Conservation (phyloP, 202 grass and related monocot genomes). For the Saccharum hybrid region DNA sequence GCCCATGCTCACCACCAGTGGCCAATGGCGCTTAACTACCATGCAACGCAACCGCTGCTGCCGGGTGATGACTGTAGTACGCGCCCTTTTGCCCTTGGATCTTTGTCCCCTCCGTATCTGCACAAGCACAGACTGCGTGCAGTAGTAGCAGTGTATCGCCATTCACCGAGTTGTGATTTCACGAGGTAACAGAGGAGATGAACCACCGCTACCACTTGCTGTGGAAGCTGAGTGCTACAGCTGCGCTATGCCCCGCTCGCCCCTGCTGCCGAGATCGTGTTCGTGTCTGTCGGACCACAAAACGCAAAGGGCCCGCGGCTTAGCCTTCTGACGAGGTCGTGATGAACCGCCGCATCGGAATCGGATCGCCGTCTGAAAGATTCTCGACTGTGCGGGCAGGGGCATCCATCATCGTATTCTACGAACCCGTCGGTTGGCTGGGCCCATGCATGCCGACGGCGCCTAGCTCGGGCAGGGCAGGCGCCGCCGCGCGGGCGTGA, state of each 20-base stretch:
- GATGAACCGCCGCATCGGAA: background rate
- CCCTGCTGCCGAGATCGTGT: background rate
- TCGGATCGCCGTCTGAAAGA: background rate
- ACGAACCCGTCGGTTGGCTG: background rate
- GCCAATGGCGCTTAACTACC: background rate
- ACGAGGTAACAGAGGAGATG: background rate
- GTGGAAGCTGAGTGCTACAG: background rate
- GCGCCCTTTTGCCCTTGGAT: slow-evolving; percentile 1
- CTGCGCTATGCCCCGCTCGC: background rate
- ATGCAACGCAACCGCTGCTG: background rate
- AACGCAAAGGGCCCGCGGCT: background rate
- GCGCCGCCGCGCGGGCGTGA: background rate
- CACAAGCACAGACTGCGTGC: background rate
- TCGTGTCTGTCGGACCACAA: slow-evolving; percentile 5
- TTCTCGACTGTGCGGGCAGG: background rate
- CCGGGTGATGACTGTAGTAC: background rate
- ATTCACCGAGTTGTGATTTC: background rate
- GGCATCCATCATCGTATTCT: background rate
- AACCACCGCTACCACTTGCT: background rate
- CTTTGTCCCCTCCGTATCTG: background rate
- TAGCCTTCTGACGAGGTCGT: background rate
- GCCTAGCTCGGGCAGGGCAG: background rate
- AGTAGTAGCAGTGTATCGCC: background rate
- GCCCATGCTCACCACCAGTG: too few relatives aligned
- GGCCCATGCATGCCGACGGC: background rate